Evolutionary conservation across 2,329 filamentous ascomycete species (phyloP), one percentile per base, ranked within the genome.

Genomic region (Cladosporium sp.): DNA sequence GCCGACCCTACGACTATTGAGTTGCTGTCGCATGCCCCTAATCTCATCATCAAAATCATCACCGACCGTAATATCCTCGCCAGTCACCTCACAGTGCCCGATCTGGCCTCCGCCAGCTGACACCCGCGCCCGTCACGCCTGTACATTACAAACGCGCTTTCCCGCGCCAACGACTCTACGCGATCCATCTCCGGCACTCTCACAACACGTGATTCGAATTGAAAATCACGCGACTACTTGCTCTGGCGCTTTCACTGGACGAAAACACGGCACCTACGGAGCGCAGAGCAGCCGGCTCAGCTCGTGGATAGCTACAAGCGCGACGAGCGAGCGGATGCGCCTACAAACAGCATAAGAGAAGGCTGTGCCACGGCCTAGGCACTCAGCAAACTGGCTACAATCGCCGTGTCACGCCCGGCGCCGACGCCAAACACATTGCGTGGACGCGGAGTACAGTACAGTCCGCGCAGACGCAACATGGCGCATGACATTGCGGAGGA

Each of bases 381-480:
- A 60, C 44, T 41, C 21, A 41, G 47, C 55, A 77, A 71, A 57
- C 70, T 77, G 75, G 75, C 75, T 69, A 76, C 75, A 64, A 69
- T 76, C 51, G 71, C 74, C 59, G 62, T 76, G 47, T 75, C 73
- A 67, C 72, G 72, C 66, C 64, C 71, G 65, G 71, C 73, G 70
- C 71, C 72, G 61, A 76, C 73, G 71, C 73, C 75, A 51, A 69
- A 68, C 54, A 71, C 72, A 71, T 68, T 75, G 71, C 74, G 75
- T 64, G 75, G 74, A 67, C 74, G 75, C 67, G 75, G 73, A 62
- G 74, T 76, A 54, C 71, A 70, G 47, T 76, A 75, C 68, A 67
- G 68, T 58, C 65, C 65, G 59, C 64, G 58, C 55, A 65, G 41
- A 38, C 64, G 65, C 51, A 62, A 59, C 36, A 66, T 66, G 65